Evolutionary conservation across 768 basidiomycete species (phyloP).

Genomic region (Hemileccinum rubropunctum): DNA sequence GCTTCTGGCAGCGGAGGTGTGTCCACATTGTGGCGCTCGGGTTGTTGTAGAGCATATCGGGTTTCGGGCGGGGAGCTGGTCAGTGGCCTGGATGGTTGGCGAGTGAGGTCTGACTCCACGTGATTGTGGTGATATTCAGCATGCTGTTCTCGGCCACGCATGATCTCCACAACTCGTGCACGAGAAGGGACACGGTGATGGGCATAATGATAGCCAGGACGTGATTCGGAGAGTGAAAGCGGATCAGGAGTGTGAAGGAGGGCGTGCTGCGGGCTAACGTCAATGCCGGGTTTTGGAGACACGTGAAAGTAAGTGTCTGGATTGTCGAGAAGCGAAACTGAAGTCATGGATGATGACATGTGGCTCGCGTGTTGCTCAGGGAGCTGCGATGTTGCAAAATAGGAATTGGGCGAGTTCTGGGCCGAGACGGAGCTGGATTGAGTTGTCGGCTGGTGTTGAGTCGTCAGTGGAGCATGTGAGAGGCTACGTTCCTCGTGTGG

Average conservation of each 20-base stretch:
- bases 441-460: slow-evolving; percentile 19
- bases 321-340: slow-evolving; percentile 25
- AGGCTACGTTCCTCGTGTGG: slow-evolving; percentile 30
- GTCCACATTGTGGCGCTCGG: slow-evolving; percentile 10
- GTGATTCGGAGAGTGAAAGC: slow-evolving; percentile 29
- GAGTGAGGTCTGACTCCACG: slow-evolving; percentile 19
- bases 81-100: slow-evolving; percentile 20
- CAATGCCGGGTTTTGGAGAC: slow-evolving; percentile 28
- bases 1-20: slow-evolving; percentile 22
- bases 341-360: slow-evolving; percentile 29
- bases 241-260: slow-evolving; percentile 27
- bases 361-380: slow-evolving; percentile 21
- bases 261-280: slow-evolving; percentile 27
- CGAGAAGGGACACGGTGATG: slow-evolving; percentile 26
- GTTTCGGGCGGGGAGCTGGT: slow-evolving; percentile 19
- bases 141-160: slow-evolving; percentile 24
- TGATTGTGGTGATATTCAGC: slow-evolving; percentile 27
- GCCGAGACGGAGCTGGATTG: slow-evolving; percentile 17
- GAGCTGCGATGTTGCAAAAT: slow-evolving; percentile 25
- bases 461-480: slow-evolving; percentile 24
- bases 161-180: slow-evolving; percentile 25
- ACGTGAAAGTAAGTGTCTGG: slow-evolving; percentile 25
- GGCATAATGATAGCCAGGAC: slow-evolving; percentile 28
- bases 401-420: slow-evolving; percentile 19
- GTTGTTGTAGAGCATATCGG: slow-evolving; percentile 18